phyloP scores from a whole-genome alignment of 768 basidiomycete genomes.

The Hydnomerulius pinastri region DNA sequence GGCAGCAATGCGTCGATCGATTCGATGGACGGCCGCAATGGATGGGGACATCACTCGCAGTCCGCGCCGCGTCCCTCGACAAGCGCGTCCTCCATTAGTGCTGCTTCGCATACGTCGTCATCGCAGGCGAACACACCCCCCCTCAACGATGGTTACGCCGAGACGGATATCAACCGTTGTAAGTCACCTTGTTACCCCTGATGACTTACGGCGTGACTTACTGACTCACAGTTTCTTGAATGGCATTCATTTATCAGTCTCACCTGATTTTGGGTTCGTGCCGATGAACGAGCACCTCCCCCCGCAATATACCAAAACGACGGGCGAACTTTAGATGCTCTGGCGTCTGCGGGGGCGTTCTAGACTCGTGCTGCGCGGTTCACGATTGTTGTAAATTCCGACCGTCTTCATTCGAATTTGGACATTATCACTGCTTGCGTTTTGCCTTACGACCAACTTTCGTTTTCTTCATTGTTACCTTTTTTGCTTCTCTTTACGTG shows the following conservation, averaged over 20 bases:
- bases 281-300: slow-evolving; percentile 78
- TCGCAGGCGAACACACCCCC: slow-evolving; percentile 84
- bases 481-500: slow-evolving; percentile 24
- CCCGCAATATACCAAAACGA: slow-evolving; percentile 60
- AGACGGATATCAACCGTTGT: slow-evolving; percentile 84
- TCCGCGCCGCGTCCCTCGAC: slow-evolving; percentile 61
- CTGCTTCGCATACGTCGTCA: slow-evolving; percentile 73
- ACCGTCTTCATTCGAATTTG: slow-evolving; percentile 34
- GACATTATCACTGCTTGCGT: too few relatives aligned
- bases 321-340: slow-evolving; percentile 49
- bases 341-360: slow-evolving; percentile 23
- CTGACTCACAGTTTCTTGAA: slow-evolving; percentile 46
- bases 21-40: slow-evolving; percentile 39
- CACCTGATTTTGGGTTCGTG: slow-evolving; percentile 85
- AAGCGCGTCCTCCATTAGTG: slow-evolving; percentile 74
- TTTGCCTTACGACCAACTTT: slow-evolving; percentile 31
- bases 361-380: slow-evolving; percentile 32
- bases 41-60: slow-evolving; percentile 43
- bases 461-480: slow-evolving; percentile 27
- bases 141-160: slow-evolving; percentile 61
- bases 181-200: slow-evolving; percentile 44
- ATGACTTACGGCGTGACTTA: slow-evolving; percentile 43
- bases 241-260: slow-evolving; percentile 48
- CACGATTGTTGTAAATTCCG: slow-evolving; percentile 25
- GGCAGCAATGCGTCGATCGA: slow-evolving; percentile 43